A percentile compares a stretch with the other conserved stretches of the same genome.
Evolutionary conservation across 2,329 filamentous ascomycete genomes (phyloP).

Genomic region (Talaromyces sp.): DNA sequence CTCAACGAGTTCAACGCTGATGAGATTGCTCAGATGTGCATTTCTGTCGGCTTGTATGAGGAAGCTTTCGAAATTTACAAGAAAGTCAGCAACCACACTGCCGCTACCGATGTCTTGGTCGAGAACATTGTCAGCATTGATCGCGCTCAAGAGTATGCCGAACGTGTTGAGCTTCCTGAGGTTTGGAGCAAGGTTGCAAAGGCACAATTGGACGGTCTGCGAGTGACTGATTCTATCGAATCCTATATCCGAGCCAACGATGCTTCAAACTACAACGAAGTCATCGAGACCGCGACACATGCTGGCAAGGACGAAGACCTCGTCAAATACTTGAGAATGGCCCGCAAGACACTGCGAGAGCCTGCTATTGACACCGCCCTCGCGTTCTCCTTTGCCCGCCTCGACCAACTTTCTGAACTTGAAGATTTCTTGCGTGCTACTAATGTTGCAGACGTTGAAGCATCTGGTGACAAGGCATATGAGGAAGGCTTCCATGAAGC

Average conservation of each 20-base stretch:
- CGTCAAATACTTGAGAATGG: constrained; percentile 95
- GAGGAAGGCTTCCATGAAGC: constrained; percentile 91
- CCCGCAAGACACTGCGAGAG: constrained; percentile 92
- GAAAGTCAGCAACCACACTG: constrained; percentile 86
- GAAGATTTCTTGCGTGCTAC: constrained; percentile 92
- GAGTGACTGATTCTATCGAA: constrained; percentile 86
- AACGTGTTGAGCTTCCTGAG: constrained; percentile 87
- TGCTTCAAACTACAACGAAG: constrained; percentile 87
- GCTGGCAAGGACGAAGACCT: constrained; percentile 98
- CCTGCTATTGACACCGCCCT: constrained; percentile 89
- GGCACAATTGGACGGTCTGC: constrained; percentile 92
- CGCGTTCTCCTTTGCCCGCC: constrained; percentile 88
- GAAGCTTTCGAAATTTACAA: constrained; percentile 99
- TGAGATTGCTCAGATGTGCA: constrained; percentile 89
- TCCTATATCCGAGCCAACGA: constrained; percentile 96
- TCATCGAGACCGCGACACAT: constrained; percentile 91
- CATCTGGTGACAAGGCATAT: constrained; percentile 97
- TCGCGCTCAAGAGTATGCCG: constrained; percentile 90
- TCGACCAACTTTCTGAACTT: constrained; percentile 86
- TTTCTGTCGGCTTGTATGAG: constrained; percentile 90
- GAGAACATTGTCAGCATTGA: constrained; percentile 98
- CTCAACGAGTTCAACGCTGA: constrained; percentile 85
- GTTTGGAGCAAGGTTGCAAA: constrained; percentile 99
- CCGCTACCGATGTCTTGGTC: constrained; percentile 86
- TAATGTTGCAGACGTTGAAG: constrained; percentile 93